Percentiles rank a stretch among this genome's conserved stretches.
phyloP scores from a whole-genome alignment of 139 green algal genomes.

The Asterochloris sp. region DNA sequence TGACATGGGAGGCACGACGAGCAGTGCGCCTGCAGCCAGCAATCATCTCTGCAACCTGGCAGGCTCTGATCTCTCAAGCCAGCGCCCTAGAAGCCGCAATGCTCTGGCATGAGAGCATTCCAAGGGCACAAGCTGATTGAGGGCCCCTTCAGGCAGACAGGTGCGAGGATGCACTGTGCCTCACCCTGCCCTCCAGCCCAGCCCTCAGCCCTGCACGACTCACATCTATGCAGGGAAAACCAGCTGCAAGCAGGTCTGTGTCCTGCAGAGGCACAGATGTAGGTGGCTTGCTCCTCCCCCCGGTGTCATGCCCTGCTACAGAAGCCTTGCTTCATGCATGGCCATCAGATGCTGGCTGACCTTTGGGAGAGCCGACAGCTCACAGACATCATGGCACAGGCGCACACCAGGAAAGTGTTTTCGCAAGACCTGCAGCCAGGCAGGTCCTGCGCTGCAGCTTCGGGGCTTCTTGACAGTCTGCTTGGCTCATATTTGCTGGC shows the following conservation, averaged over 20 bases:
- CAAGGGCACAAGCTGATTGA: too few species aligned
- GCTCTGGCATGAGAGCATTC: too few species aligned
- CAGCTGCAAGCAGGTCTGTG: slow-evolving; percentile 78
- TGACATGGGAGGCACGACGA: too few species aligned
- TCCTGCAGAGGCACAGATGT: slow-evolving; percentile 32
- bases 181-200: slow-evolving; percentile 59
- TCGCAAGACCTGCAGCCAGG: slow-evolving; percentile 46
- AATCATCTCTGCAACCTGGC: too few species aligned
- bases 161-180: too few species aligned
- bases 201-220: slow-evolving; percentile 58
- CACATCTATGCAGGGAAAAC: slow-evolving; percentile 90
- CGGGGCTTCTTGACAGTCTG: background rate
- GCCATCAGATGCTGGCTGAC: background rate
- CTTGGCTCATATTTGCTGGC: too few species aligned
- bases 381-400: slow-evolving; percentile 53
- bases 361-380: slow-evolving; percentile 38
- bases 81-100: too few species aligned
- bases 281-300: background rate
- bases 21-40: too few species aligned
- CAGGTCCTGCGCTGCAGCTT: background rate
- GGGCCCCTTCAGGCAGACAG: too few species aligned
- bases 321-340: background rate
- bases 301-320: background rate
- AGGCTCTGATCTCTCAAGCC: too few species aligned
- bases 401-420: slow-evolving; percentile 50